A percentile compares a stretch with the other conserved stretches of the same genome.
phyloP scores from a whole-genome alignment of 2,329 filamentous ascomycete genomes.

The Fusarium devonianum region DNA sequence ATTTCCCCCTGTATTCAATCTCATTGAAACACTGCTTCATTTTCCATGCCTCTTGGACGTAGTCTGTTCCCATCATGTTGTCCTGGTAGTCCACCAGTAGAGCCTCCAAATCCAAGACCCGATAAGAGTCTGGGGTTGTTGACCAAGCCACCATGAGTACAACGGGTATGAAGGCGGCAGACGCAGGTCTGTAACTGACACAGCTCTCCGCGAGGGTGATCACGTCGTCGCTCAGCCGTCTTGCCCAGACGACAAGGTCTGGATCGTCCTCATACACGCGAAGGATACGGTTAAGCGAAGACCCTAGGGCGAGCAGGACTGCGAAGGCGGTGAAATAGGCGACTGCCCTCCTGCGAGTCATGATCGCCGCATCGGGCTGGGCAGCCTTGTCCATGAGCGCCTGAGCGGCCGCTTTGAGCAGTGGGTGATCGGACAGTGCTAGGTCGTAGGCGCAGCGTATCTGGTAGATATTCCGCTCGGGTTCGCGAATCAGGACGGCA shows the following conservation, averaged over 20 bases:
- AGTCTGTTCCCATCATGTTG: background rate
- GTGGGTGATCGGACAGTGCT: background rate
- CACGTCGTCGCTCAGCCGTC: background rate
- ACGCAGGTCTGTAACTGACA: background rate
- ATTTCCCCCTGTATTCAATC: background rate
- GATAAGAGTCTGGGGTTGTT: background rate
- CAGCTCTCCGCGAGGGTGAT: background rate
- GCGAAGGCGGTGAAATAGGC: background rate
- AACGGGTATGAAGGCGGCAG: background rate
- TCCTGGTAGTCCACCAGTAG: background rate
- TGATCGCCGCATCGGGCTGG: background rate
- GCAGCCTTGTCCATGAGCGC: background rate
- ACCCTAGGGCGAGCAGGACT: background rate
- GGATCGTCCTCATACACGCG: background rate
- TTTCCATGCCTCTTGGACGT: background rate
- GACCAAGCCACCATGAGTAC: background rate
- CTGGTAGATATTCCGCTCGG: slow-evolving; percentile 2
- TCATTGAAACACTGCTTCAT: background rate
- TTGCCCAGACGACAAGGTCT: background rate
- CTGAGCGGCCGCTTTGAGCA: background rate
- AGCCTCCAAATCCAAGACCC: background rate
- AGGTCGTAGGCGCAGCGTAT: slow-evolving; percentile 1
- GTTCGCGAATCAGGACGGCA: background rate
- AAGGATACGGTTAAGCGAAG: slow-evolving; percentile 1
- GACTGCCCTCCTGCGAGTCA: background rate